Base-by-base conservation (phyloP, 495 filamentous ascomycete genomes). In the Sporormia fimetaria region DNA sequence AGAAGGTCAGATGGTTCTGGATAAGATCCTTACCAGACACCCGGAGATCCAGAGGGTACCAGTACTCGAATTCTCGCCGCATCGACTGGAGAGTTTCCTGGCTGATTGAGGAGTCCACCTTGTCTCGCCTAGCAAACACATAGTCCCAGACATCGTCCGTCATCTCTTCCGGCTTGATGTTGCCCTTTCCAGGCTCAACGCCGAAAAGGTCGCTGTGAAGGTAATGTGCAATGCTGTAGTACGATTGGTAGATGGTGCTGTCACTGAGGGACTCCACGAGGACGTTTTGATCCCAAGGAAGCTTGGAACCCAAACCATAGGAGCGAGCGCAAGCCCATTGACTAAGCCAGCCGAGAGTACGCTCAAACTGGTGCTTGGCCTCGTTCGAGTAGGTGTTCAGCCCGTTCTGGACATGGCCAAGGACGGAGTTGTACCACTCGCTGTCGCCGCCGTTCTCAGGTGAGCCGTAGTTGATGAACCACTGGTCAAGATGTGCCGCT, bases 141-240 rank as follows among this genome's bases (percentile, higher is more conserved):
- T 90, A 94, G 63, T 98, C 88, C 87, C 88, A 98, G 22, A 94
- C 81, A 48, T 93, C 87, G 52, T 95, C 88, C 25, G 69, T 84
- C 85, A 98, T 90, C 62, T 96, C 83, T 9, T 87, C 80, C 1
- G 87, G 67, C 24, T 69, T 77, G 45, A 94, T 67, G 41, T 75
- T 65, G 17, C 78, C 63, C 21, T 70, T 57, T 36, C 87, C 87
- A 36, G 69, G 66, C 37, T 75, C 67, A 44, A 75, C 76, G 12
- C 87, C 87, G 47, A 82, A 94, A 20, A 86, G 74, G 52, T 85
- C 80, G 32, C 65, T 73, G 63, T 93, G 87, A 16, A 98, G 74
- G 49, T 80, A 72, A 60, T 94, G 88, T 8, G 83, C 78, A 47
- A 98, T 76, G 6, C 90, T 94, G 65, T 98, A 98, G 66, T 96